Base-by-base conservation (phyloP, 1,284 basidiomycete genomes). In the Pseudozyma hubeiensis region DNA sequence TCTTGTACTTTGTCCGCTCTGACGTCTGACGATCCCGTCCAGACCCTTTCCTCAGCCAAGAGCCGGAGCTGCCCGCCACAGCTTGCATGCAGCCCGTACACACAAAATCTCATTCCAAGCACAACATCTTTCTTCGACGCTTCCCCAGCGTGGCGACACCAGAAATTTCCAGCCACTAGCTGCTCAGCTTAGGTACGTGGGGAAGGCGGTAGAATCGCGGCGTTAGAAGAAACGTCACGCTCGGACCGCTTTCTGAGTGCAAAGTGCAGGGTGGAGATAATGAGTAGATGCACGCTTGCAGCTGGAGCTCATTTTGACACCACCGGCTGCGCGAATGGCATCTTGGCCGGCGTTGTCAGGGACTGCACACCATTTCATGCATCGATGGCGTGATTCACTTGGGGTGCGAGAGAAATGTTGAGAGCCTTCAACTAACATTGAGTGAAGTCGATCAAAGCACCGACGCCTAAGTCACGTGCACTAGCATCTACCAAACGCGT, bases 351-450 rank as follows among this genome's bases (percentile, higher is more conserved):
- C 24, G 8, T 37, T 37, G 35, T 37, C 13, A 51, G 48, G 24
- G 37, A 19, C 9, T 31, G 64, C 64, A 63, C 65, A 52, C 47
- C 65, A 68, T 59, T 44, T 17, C 16, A 4, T 14, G 40, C 11
- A n/a, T n/a, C 52, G 51, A 68, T 68, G 65, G 65, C 65, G 65
- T 68, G 65, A 50, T 68, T 58, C 14, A 4, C 2, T 2, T 37
- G 8, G 8, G 2, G 10, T 37, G 35, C 35, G 14, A 37, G n/a
- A 37, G 14, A 37, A 37, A 10, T 9, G 14, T 10, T 37, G 14
- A 9, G 35, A 37, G 35, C 10, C 35, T 37, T 5, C 8, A 37
- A 9, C 8, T 14, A 37, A 24, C 24, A 24, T 24, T n/a, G n/a
- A n/a, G n/a, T n/a, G n/a, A n/a, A n/a, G n/a, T n/a, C n/a, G n/a